These are phyloP conservation scores for Saturnispora sanitii DNA, from an alignment of 805 yeast species.

Conservation along the genomic window DNA sequence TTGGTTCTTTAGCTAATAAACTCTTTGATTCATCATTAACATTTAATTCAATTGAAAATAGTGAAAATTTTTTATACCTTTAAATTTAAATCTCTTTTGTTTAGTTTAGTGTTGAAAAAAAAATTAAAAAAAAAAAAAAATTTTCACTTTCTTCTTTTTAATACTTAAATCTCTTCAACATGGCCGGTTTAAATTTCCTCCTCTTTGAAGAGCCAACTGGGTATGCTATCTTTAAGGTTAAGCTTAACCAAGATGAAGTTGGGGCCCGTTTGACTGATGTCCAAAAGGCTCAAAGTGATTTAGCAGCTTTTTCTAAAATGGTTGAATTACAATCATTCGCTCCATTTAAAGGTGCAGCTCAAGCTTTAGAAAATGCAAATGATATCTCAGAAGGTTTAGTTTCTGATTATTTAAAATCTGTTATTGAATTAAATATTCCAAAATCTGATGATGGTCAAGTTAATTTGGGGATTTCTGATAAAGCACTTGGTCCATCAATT, in stretches of 20 bases:
- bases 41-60: neutral
- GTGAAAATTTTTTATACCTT: conserved; percentile 3
- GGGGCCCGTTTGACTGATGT: conserved; percentile 90
- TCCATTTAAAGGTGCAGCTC: conserved; percentile 99
- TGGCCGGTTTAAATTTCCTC: conserved; percentile 80
- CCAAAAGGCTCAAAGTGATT: conserved; percentile 79
- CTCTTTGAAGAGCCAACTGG: conserved; percentile 98
- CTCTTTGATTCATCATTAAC: neutral
- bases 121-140: neutral
- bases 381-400: conserved; percentile 96
- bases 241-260: conserved; percentile 86
- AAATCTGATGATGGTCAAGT: conserved; percentile 61
- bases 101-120: neutral
- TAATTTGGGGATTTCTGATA: conserved; percentile 83
- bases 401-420: conserved; percentile 80
- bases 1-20: neutral
- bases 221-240: conserved; percentile 91
- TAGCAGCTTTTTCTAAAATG: conserved; percentile 81
- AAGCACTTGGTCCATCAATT: conserved; percentile 91
- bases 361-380: conserved; percentile 96
- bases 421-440: conserved; percentile 87
- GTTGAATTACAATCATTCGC: conserved; percentile 91
- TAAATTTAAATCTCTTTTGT: neutral
- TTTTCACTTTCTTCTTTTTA: neutral
- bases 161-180: conserved; percentile 13